Base-by-base conservation (phyloP, 1,284 basidiomycete genomes). In the Pseudozyma pruni region DNA sequence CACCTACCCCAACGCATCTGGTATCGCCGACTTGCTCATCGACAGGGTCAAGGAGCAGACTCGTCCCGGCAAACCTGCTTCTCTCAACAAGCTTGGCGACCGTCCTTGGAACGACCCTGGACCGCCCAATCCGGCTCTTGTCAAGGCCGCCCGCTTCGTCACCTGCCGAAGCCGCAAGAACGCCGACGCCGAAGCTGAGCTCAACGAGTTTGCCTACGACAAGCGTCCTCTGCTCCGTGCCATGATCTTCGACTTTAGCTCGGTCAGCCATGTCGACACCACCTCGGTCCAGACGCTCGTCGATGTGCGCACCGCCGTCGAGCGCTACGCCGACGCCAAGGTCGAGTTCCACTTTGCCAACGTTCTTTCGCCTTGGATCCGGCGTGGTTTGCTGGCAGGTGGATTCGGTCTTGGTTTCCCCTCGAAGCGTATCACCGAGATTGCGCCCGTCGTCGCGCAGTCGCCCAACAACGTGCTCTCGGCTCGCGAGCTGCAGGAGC, bases 21-120 rank as follows among this genome's bases (percentile, higher is more conserved):
- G 88, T 64, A 85, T 91, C 80, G 94, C 94, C 82, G 87, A 89
- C 46, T 85, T 86, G 1, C 85, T 98, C 33, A 90, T 93, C 38
- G 90, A 91, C 69, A 86, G 92, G 72, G 92, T 93, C 74, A 94
- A 91, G 84, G 84, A 84, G 63, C 85, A 89, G 72, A 93, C 90
- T 69, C 87, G 89, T 17, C 88, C 93, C 33, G 92, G 92, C 19
- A 50, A 37, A 25, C 50, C 59, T 4, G 8, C 58, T 13, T 16
- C 40, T 2, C 23, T 39, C 22, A 47, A 39, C 33, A 52, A 50
- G 11, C 41, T 50, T 3, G 79, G 79, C 27, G 93, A 98, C 80
- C 88, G 95, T 42, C 89, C 93, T 3, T 98, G 95, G 95, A 98
- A 98, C 82, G 94, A 96, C 79, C 90, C 92, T n/a, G 81, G 80